phyloP scores from a whole-genome alignment of 2,329 filamentous ascomycete genomes.

The Diaporthe citrichinensis region DNA sequence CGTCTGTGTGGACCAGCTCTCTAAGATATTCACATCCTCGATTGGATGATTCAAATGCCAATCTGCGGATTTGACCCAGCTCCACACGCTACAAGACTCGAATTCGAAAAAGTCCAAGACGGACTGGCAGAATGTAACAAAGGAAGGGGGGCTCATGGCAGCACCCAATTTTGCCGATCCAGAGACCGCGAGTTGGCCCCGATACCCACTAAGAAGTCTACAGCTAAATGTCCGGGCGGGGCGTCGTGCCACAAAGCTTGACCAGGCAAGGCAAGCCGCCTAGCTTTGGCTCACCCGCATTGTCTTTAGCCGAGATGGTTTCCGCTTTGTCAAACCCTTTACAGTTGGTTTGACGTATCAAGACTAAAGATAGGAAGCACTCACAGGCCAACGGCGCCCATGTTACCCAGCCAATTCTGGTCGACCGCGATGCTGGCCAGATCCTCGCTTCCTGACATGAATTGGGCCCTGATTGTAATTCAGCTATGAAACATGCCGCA shows the following conservation, averaged over 20 bases:
- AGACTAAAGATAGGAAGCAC: neutral
- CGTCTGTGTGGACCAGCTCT: neutral
- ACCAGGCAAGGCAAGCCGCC: neutral
- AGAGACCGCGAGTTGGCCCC: neutral
- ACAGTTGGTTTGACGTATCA: neutral
- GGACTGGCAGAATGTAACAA: neutral
- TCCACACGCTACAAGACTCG: neutral
- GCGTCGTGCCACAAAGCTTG: neutral
- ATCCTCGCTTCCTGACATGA: too few species aligned
- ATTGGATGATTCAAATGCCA: neutral
- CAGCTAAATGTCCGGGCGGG: neutral
- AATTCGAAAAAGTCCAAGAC: neutral
- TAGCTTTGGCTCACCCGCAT: neutral
- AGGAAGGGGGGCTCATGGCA: neutral
- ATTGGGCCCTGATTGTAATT: too few species aligned
- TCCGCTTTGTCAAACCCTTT: neutral
- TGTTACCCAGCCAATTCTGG: neutral
- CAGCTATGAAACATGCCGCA: too few species aligned
- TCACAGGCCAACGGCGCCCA: neutral
- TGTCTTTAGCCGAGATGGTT: neutral
- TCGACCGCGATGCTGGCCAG: neutral
- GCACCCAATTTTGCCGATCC: neutral
- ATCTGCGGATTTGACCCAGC: neutral
- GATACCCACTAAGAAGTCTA: neutral
- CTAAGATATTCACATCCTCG: neutral